A percentile compares a stretch with the other conserved stretches of the same genome.
Evolutionary conservation across 2,329 filamentous ascomycete genomes (phyloP).

Genomic region (Clarireedia homoeocarpa): DNA sequence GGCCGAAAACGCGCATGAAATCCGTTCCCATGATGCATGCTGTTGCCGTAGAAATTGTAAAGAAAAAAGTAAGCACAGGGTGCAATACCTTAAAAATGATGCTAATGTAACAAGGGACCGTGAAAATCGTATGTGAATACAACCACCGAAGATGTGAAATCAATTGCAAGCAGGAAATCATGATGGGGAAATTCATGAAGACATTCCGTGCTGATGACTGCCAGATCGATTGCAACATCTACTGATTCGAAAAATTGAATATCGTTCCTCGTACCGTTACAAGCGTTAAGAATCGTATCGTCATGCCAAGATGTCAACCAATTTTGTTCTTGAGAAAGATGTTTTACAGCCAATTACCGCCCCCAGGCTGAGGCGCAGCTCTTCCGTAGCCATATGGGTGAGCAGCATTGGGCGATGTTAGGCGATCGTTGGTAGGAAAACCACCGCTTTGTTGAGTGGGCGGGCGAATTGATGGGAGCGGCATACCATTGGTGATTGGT

Average conservation of each 20-base stretch:
- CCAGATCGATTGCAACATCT: slow-evolving; percentile 16
- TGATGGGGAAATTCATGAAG: not conserved
- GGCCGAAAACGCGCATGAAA: slow-evolving; percentile 20
- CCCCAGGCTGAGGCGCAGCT: slow-evolving; percentile 22
- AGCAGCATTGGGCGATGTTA: slow-evolving; percentile 16
- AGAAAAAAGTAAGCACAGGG: slow-evolving; percentile 16
- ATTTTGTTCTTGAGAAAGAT: slow-evolving; percentile 2
- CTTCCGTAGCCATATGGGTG: slow-evolving; percentile 25
- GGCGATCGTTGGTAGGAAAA: slow-evolving; percentile 22
- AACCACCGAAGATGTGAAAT: slow-evolving; percentile 20
- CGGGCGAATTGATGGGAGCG: slow-evolving; percentile 14
- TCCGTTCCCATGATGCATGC: slow-evolving; percentile 25
- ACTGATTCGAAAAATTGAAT: slow-evolving; percentile 24
- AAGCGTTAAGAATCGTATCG: slow-evolving; percentile 30
- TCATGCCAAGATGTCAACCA: slow-evolving; percentile 22
- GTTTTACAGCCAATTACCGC: slow-evolving; percentile 27
- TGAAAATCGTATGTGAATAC: slow-evolving; percentile 31
- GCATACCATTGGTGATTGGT: slow-evolving; percentile 15
- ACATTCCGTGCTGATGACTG: slow-evolving; percentile 3
- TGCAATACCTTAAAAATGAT: slow-evolving; percentile 18
- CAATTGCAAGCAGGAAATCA: no score
- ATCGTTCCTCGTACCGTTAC: slow-evolving; percentile 31
- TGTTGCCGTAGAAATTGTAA: slow-evolving; percentile 21
- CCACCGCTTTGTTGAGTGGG: slow-evolving; percentile 11
- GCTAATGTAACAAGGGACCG: slow-evolving; percentile 30